These are phyloP conservation scores for Aspergillus texensis DNA, from an alignment of 2,329 filamentous ascomycete species.

Conservation along the genomic window DNA sequence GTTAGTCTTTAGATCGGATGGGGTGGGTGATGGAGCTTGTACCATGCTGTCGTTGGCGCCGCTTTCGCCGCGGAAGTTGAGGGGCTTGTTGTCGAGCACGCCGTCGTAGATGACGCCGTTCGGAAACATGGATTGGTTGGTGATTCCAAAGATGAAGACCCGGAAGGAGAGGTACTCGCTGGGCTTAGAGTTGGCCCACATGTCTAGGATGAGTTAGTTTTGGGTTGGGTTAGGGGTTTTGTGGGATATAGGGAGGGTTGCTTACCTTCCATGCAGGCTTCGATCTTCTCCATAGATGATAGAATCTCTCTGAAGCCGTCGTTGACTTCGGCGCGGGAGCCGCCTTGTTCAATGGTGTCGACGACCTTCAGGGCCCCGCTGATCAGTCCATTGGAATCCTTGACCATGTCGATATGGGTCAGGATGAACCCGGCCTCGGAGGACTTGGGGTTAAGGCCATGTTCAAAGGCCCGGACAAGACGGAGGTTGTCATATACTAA, in stretches of 20 bases:
- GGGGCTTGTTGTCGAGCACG: conserved; percentile 68
- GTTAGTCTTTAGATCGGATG: neutral
- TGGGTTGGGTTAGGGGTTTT: neutral
- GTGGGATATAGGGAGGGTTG: conserved; percentile 9
- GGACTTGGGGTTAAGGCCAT: conserved; percentile 80
- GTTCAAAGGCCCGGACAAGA: conserved; percentile 87
- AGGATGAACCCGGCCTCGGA: conserved; percentile 97
- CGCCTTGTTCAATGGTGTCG: conserved; percentile 53
- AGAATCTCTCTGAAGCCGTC: conserved; percentile 65
- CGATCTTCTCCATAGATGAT: conserved; percentile 68
- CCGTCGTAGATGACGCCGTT: conserved; percentile 89
- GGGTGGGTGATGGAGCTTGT: neutral
- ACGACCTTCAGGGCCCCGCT: conserved; percentile 71
- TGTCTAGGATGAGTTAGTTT: conserved; percentile 50
- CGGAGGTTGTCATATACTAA: conserved; percentile 67
- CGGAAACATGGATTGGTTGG: conserved; percentile 90
- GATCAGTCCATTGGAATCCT: conserved; percentile 77
- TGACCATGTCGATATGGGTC: conserved; percentile 94
- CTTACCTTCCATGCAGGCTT: conserved; percentile 75
- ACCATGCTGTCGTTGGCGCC: conserved; percentile 93
- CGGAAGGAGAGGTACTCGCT: conserved; percentile 85
- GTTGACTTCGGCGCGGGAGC: conserved; percentile 64
- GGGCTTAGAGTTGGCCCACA: conserved; percentile 90
- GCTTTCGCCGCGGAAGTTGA: conserved; percentile 86
- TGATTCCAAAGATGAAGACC: conserved; percentile 97